Conservation (phyloP, 2,329 filamentous ascomycete species). For the Colletotrichum orbiculare region DNA sequence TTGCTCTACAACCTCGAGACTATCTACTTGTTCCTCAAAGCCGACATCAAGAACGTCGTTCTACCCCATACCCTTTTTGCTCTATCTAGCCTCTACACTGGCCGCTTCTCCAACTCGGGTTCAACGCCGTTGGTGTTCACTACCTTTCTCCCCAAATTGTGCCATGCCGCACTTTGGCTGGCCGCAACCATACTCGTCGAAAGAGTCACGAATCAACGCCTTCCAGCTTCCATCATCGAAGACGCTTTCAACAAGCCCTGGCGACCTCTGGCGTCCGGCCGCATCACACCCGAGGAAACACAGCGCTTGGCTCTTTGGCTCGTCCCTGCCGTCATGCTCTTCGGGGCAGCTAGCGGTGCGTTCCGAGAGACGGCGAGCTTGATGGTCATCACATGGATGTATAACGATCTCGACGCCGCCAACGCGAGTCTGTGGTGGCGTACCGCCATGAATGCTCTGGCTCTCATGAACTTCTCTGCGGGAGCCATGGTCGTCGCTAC, state of each 20-base stretch:
- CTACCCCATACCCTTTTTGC: conserved; percentile 45
- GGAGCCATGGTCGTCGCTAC: background rate
- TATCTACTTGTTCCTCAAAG: conserved; percentile 45
- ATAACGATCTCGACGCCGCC: conserved; percentile 52
- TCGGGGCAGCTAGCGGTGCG: conserved; percentile 39
- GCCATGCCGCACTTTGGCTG: background rate
- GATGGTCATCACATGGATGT: conserved; percentile 50
- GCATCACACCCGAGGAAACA: conserved; percentile 42
- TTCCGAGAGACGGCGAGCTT: conserved; percentile 42
- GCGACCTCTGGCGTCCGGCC: conserved; percentile 44
- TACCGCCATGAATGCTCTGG: background rate
- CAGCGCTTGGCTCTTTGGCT: conserved; percentile 39
- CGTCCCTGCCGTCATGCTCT: conserved; percentile 38
- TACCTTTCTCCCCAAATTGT: background rate
- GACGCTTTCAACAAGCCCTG: conserved; percentile 55
- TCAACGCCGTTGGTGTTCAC: rapidly evolving
- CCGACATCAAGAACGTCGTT: conserved; percentile 46
- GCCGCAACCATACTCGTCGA: background rate
- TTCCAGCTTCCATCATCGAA: conserved; percentile 46
- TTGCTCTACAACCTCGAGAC: conserved; percentile 36
- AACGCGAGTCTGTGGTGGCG: conserved; percentile 43
- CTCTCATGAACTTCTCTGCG: background rate
- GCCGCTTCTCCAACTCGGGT: background rate
- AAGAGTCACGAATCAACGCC: conserved; percentile 51
- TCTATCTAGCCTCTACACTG: conserved; percentile 19